phyloP scores from a whole-genome alignment of 2,329 filamentous ascomycete genomes.

The Clarireedia homoeocarpa region DNA sequence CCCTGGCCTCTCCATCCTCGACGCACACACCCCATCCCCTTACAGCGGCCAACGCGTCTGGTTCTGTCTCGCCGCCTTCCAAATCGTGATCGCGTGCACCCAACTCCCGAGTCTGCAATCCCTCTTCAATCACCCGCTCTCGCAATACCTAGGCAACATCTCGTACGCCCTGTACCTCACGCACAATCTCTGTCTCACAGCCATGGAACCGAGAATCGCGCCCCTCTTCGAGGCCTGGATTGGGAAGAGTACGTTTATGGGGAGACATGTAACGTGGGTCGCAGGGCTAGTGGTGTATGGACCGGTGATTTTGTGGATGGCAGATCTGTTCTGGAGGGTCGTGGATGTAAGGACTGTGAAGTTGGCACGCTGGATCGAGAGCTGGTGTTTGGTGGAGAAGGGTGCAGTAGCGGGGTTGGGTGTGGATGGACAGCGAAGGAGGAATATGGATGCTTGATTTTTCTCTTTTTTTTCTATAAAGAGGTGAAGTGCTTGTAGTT shows the following conservation, averaged over 20 bases:
- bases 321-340: slow-evolving; percentile 51
- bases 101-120: slow-evolving; percentile 32
- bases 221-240: slow-evolving; percentile 20
- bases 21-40: slow-evolving; percentile 21
- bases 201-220: slow-evolving; percentile 17
- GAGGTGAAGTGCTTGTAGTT: no score
- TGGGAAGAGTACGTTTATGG: slow-evolving; percentile 16
- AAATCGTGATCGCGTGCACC: slow-evolving; percentile 26
- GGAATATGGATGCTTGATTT: no score
- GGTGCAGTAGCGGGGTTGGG: background rate
- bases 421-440: no score
- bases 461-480: no score
- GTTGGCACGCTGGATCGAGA: slow-evolving; percentile 41
- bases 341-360: slow-evolving; percentile 45
- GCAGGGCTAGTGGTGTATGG: slow-evolving; percentile 35
- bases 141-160: slow-evolving; percentile 49
- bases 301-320: slow-evolving; percentile 42
- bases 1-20: slow-evolving; percentile 17
- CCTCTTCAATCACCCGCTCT: slow-evolving; percentile 39
- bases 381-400: slow-evolving; percentile 20
- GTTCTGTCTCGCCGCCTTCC: slow-evolving; percentile 26
- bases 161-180: slow-evolving; percentile 51
- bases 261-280: slow-evolving; percentile 28
- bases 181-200: slow-evolving; percentile 43
- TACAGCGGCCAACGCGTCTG: slow-evolving; percentile 25